Percentiles rank a stretch among this genome's conserved stretches.
Evolutionary conservation across 2,329 filamentous ascomycete species (phyloP).

Genomic region (Cryoendolithus antarcticus): DNA sequence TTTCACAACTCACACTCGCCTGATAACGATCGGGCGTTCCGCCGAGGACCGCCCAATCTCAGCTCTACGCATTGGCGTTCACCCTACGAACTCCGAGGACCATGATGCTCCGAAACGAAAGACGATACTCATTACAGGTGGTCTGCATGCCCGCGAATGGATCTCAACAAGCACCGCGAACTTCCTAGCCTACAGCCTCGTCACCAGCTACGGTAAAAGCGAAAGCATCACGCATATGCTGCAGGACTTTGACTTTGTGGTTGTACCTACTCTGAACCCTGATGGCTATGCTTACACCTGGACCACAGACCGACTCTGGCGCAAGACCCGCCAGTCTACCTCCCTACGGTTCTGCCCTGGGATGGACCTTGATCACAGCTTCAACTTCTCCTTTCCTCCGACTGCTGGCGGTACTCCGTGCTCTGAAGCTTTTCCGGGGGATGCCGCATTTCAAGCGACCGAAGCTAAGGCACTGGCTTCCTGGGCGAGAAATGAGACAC

Average conservation of each 20-base stretch:
- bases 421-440: conserved; percentile 79
- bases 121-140: conserved; percentile 71
- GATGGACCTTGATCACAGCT: conserved; percentile 78
- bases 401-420: conserved; percentile 59
- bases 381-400: conserved; percentile 72
- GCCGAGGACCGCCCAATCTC: conserved; percentile 80
- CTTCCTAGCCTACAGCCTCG: conserved; percentile 78
- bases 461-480: conserved; percentile 64
- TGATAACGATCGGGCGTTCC: conserved; percentile 67
- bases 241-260: conserved; percentile 72
- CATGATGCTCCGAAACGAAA: conserved; percentile 44
- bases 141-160: conserved; percentile 89
- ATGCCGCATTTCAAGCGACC: conserved; percentile 67
- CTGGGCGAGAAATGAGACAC: conserved; percentile 72
- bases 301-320: conserved; percentile 84
- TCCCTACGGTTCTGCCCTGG: conserved; percentile 72
- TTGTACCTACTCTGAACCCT: conserved; percentile 81
- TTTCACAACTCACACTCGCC: conserved; percentile 68
- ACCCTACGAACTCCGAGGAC: conserved; percentile 37
- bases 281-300: conserved; percentile 93
- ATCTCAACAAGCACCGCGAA: conserved; percentile 85
- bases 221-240: conserved; percentile 62
- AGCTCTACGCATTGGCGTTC: conserved; percentile 62
- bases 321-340: conserved; percentile 82
- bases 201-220: conserved; percentile 67